phyloP scores from a whole-genome alignment of 2,329 filamentous ascomycete genomes.

The Claviceps sp. region DNA sequence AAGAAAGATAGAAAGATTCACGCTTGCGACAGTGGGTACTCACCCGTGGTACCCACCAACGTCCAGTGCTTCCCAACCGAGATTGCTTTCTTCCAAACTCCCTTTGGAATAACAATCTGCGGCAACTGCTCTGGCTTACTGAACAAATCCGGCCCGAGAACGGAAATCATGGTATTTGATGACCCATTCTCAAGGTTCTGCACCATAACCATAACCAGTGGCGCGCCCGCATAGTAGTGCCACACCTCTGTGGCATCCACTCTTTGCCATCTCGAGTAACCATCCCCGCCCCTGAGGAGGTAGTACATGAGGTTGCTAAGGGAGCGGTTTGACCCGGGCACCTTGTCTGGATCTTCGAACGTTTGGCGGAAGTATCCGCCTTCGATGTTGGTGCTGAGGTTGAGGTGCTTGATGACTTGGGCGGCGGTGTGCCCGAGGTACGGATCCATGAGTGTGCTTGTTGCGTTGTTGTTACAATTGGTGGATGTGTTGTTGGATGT shows the following conservation, averaged over 20 bases:
- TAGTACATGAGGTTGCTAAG: conserved; percentile 39
- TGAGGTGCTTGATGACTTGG: conserved; percentile 28
- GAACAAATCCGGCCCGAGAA: conserved; percentile 30
- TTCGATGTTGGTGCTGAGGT: conserved; percentile 29
- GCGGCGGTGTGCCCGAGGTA: conserved; percentile 14
- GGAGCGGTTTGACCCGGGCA: conserved; percentile 19
- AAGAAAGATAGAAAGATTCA: neutral
- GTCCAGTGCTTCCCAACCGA: conserved; percentile 25
- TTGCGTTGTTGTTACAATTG: neutral
- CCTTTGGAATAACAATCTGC: conserved; percentile 26
- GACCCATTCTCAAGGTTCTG: neutral
- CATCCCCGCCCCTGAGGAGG: conserved; percentile 28
- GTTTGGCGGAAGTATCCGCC: conserved; percentile 37
- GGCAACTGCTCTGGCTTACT: conserved; percentile 19
- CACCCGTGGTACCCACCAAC: conserved; percentile 24
- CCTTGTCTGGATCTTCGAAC: conserved; percentile 24
- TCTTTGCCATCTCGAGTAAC: conserved; percentile 35
- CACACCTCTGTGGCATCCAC: conserved; percentile 33
- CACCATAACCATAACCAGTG: conserved; percentile 30
- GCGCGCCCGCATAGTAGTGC: conserved; percentile 41
- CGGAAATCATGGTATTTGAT: conserved; percentile 20
- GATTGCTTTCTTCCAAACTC: conserved; percentile 31
- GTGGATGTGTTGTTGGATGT: neutral
- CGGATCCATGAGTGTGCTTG: neutral
- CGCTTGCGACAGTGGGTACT: neutral